phyloP scores from a whole-genome alignment of 306 rosid species.

The Datisca glomerata region DNA sequence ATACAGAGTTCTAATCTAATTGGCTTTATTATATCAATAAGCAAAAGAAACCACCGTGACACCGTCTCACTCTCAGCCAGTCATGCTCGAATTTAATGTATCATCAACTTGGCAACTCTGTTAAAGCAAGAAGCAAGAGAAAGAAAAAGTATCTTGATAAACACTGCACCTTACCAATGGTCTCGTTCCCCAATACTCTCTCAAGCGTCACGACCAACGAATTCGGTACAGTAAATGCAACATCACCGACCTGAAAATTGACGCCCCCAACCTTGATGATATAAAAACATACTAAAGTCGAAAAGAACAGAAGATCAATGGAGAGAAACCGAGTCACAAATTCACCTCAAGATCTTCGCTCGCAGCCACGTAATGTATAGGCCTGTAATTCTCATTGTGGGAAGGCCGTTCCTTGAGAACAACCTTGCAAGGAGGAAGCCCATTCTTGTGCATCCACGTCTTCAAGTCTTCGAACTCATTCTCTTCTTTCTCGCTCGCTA shows the following conservation, averaged over 20 bases:
- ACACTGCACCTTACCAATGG: conserved; percentile 58
- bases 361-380: conserved; percentile 87
- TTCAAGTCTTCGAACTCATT: conserved; percentile 50
- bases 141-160: conserved; percentile 2
- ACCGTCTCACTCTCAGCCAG: no score
- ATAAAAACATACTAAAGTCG: no score
- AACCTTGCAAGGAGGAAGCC: conserved; percentile 85
- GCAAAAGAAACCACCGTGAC: no score
- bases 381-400: conserved; percentile 33
- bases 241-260: conserved; percentile 66
- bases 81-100: no score
- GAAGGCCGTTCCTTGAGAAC: conserved; percentile 58
- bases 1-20: no score
- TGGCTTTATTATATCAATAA: no score
- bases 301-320: no score
- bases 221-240: conserved; percentile 78
- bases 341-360: conserved; percentile 78
- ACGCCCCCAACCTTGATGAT: no score
- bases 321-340: background rate
- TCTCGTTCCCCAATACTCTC: conserved; percentile 89
- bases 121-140: background rate
- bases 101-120: no score
- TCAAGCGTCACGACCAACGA: conserved; percentile 85
- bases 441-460: conserved; percentile 82
- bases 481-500: conserved; percentile 28